Conservation (phyloP, 768 basidiomycete species). For the Pleurotus tuber-regium region DNA sequence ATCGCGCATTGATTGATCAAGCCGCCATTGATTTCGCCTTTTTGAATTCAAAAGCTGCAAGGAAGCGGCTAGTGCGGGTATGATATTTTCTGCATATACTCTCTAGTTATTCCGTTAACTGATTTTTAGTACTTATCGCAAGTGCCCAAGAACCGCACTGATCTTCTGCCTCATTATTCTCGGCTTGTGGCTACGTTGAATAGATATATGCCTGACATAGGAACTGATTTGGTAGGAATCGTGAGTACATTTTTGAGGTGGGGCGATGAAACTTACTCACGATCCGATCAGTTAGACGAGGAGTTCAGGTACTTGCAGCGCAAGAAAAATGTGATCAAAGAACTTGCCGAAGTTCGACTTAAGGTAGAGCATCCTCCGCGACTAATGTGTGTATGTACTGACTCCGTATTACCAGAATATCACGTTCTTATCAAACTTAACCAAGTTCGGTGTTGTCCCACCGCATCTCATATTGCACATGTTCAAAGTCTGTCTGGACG, state of each 20-base stretch:
- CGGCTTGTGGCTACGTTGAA: conserved; percentile 85
- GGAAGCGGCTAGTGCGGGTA: conserved; percentile 89
- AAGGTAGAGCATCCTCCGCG: conserved; percentile 51
- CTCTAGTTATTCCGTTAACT: neutral
- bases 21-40: conserved; percentile 95
- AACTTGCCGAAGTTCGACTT: conserved; percentile 78
- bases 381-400: neutral
- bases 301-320: conserved; percentile 94
- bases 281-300: conserved; percentile 74
- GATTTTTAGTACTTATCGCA: conserved; percentile 70
- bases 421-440: conserved; percentile 83
- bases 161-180: conserved; percentile 91
- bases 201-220: conserved; percentile 93
- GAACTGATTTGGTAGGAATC: conserved; percentile 72
- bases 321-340: conserved; percentile 91
- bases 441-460: conserved; percentile 94
- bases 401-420: conserved; percentile 61
- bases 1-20: conserved; percentile 86
- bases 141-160: conserved; percentile 84
- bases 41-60: conserved; percentile 93
- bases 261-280: conserved; percentile 7
- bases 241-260: conserved; percentile 45
- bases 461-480: conserved; percentile 91
- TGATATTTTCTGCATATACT: conserved; percentile 1
- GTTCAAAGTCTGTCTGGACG: conserved; percentile 96